Percentiles rank a stretch among this genome's conserved stretches.
Evolutionary conservation across 345 rosid genomes (phyloP).

Genomic region (Salix purpurea): DNA sequence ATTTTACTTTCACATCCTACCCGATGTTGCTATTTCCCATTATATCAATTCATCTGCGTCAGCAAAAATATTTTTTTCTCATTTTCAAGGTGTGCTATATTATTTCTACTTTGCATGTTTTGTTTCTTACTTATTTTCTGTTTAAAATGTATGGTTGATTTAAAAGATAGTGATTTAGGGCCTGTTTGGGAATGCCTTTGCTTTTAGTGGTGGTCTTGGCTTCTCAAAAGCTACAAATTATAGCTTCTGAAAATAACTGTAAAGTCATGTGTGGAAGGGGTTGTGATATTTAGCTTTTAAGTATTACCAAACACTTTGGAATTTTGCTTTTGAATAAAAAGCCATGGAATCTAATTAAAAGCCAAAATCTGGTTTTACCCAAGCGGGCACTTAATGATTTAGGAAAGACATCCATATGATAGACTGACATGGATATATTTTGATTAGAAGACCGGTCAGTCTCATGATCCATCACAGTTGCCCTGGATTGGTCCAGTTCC

Average conservation of each 20-base stretch:
- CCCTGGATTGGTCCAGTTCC: slow-evolving; percentile 94
- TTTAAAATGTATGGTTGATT: neutral
- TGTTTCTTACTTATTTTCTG: neutral
- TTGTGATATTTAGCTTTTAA: no score
- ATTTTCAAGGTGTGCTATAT: neutral
- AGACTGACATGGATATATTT: slow-evolving; percentile 27
- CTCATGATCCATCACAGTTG: slow-evolving; percentile 60
- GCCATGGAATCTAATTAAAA: no score
- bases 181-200: no score
- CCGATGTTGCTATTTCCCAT: neutral
- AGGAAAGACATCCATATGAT: neutral
- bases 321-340: no score
- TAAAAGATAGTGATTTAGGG: neutral
- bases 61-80: neutral
- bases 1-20: neutral
- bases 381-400: neutral
- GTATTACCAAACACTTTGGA: no score
- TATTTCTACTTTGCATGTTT: neutral
- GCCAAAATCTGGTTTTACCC: no score
- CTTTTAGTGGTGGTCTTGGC: no score
- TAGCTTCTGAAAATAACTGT: no score
- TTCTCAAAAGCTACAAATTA: no score
- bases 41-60: neutral
- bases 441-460: slow-evolving; percentile 37
- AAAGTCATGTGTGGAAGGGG: no score